Evolutionary conservation across 2,329 filamentous ascomycete genomes (phyloP).

Genomic region (Aspergillus melleus): DNA sequence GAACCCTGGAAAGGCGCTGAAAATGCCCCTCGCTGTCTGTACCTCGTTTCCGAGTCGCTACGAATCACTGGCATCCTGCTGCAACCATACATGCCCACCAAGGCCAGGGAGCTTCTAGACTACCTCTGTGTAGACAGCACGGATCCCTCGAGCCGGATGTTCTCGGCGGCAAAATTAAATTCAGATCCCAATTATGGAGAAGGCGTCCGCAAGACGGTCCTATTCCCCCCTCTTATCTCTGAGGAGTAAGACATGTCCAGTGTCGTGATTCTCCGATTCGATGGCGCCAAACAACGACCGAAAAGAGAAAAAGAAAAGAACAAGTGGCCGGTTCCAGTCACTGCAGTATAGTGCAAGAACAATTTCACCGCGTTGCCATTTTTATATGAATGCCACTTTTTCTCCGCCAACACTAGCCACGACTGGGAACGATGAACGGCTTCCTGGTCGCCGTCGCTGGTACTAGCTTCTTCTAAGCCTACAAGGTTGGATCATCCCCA

Average conservation of each 20-base stretch:
- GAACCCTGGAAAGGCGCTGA: slow-evolving; percentile 65
- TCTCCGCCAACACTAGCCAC: slow-evolving; percentile 20
- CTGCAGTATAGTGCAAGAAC: not conserved
- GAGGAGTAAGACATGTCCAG: slow-evolving; percentile 32
- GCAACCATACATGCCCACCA: slow-evolving; percentile 86
- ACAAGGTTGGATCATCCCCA: slow-evolving; percentile 15
- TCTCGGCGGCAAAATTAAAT: slow-evolving; percentile 62
- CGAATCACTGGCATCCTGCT: slow-evolving; percentile 80
- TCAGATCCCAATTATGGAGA: slow-evolving; percentile 71
- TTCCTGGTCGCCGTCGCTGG: slow-evolving; percentile 20
- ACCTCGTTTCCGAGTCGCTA: slow-evolving; percentile 70
- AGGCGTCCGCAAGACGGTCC: slow-evolving; percentile 44
- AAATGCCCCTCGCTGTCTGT: slow-evolving; percentile 64
- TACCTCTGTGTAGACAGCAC: slow-evolving; percentile 67
- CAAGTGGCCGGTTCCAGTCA: not conserved
- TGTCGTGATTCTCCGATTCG: slow-evolving; percentile 23
- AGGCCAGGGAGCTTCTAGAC: slow-evolving; percentile 71
- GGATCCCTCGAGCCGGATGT: slow-evolving; percentile 55
- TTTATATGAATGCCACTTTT: slow-evolving; percentile 15
- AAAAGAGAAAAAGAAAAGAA: slow-evolving; percentile 22
- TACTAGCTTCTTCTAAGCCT: slow-evolving; percentile 12
- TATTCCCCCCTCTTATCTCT: slow-evolving; percentile 53
- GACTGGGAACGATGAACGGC: slow-evolving; percentile 15
- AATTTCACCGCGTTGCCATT: not conserved
- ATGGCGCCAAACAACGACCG: slow-evolving; percentile 25